These are phyloP conservation scores for Aureobasidium pullulans DNA, from an alignment of 2,329 filamentous ascomycete genomes.

Conservation along the genomic window DNA sequence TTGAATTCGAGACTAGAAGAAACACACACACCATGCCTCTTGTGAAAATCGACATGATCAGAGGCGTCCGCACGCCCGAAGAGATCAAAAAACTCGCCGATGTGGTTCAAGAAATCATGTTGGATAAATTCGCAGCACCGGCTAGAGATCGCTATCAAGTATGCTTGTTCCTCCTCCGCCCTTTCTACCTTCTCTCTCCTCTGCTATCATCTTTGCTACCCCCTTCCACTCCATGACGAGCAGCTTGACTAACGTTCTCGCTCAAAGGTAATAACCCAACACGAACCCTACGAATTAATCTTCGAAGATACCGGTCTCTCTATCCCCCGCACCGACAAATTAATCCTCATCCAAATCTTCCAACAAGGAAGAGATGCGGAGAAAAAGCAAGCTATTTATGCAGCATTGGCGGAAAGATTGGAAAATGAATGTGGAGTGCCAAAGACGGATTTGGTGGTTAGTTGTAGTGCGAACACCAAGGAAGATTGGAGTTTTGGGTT, in stretches of 20 bases:
- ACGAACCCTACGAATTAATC: conserved; percentile 27
- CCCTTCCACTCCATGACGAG: background rate
- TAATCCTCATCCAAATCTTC: conserved; percentile 28
- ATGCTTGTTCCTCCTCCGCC: background rate
- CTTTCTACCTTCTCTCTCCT: background rate
- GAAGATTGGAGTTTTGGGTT: conserved; percentile 29
- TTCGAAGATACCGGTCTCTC: conserved; percentile 28
- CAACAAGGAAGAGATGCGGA: conserved; percentile 25
- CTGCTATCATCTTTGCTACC: background rate
- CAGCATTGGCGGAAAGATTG: conserved; percentile 20
- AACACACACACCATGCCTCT: conserved; percentile 23
- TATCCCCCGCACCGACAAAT: conserved; percentile 21
- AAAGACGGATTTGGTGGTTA: conserved; percentile 25
- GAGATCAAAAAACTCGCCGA: conserved; percentile 25
- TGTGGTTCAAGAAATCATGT: conserved; percentile 24
- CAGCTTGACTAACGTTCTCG: background rate
- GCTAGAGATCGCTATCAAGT: conserved; percentile 26
- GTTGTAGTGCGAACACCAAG: conserved; percentile 20
- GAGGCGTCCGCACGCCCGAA: conserved; percentile 20
- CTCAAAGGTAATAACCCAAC: conserved; percentile 26
- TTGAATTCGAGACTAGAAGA: background rate
- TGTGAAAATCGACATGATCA: conserved; percentile 27
- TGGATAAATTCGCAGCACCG: conserved; percentile 25
- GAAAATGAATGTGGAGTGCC: conserved; percentile 20
- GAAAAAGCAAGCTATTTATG: conserved; percentile 24